These are phyloP conservation scores for Sphaerobolus stellatus DNA, from an alignment of 1,284 basidiomycete genomes.

Conservation along the genomic window DNA sequence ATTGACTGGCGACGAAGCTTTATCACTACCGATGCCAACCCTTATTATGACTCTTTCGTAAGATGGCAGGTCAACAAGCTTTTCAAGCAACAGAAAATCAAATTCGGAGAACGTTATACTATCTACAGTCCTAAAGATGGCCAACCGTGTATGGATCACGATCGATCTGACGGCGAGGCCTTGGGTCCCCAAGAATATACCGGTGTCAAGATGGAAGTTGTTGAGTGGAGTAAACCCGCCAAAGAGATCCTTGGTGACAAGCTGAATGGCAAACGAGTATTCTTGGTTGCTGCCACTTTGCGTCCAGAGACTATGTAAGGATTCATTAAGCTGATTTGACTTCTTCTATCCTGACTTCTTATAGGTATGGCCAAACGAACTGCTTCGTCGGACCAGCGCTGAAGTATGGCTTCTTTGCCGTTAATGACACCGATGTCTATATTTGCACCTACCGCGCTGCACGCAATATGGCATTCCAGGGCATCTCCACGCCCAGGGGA, in stretches of 20 bases:
- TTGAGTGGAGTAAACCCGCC: slow-evolving; percentile 72
- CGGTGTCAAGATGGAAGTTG: slow-evolving; percentile 91
- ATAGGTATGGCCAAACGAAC: slow-evolving; percentile 96
- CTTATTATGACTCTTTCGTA: slow-evolving; percentile 96
- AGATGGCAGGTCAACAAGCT: slow-evolving; percentile 99
- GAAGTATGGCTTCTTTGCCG: slow-evolving; percentile 91
- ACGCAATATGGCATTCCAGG: slow-evolving; percentile 98
- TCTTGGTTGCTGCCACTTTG: slow-evolving; percentile 92
- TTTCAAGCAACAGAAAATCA: slow-evolving; percentile 83
- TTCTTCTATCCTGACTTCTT: slow-evolving; percentile 19
- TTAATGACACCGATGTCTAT: slow-evolving; percentile 86
- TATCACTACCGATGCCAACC: slow-evolving; percentile 93
- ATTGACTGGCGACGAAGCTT: slow-evolving; percentile 98
- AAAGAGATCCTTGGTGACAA: slow-evolving; percentile 65
- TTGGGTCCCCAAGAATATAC: slow-evolving; percentile 97
- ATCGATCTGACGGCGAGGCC: slow-evolving; percentile 93
- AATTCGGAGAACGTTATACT: slow-evolving; percentile 98
- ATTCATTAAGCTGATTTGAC: slow-evolving; percentile 13
- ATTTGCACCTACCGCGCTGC: slow-evolving; percentile 89
- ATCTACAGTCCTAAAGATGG: slow-evolving; percentile 99
- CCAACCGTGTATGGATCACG: slow-evolving; percentile 99
- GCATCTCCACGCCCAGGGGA: slow-evolving; percentile 70
- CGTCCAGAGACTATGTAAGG: slow-evolving; percentile 95
- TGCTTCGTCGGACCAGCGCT: slow-evolving; percentile 92
- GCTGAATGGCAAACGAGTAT: slow-evolving; percentile 79